These are phyloP conservation scores for Corymbia maculata DNA, from an alignment of 345 rosid species.

Conservation along the genomic window DNA sequence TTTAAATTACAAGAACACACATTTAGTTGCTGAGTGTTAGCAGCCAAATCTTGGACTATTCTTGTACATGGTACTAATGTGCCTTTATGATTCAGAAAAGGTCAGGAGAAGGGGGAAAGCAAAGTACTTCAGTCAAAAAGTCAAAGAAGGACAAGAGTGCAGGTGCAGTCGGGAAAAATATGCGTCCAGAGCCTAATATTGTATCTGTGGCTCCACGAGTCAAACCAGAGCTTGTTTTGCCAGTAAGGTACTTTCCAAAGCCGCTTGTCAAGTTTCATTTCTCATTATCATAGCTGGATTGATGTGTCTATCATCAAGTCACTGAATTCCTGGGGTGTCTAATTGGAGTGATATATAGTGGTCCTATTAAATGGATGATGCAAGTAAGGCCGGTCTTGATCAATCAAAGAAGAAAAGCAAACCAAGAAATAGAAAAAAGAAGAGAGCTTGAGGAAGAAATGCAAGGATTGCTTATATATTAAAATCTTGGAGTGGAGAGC, in stretches of 20 bases:
- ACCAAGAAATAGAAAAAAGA: background rate
- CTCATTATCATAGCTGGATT: background rate
- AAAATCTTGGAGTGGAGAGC: background rate
- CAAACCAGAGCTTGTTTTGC: slow-evolving; percentile 88
- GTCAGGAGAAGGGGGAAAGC: slow-evolving; percentile 68
- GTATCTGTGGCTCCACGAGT: slow-evolving; percentile 56
- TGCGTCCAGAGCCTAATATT: slow-evolving; percentile 49
- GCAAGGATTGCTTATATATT: background rate
- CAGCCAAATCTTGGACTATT: background rate
- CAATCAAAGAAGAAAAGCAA: background rate
- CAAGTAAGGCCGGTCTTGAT: background rate
- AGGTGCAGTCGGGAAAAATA: slow-evolving; percentile 54
- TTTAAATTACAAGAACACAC: background rate
- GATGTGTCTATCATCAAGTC: background rate
- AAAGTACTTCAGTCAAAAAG: slow-evolving; percentile 81
- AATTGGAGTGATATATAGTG: background rate
- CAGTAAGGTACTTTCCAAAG: slow-evolving; percentile 57
- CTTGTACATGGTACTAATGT: background rate
- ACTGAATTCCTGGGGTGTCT: background rate
- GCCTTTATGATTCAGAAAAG: slow-evolving; percentile 51
- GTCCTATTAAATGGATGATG: background rate
- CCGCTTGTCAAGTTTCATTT: background rate
- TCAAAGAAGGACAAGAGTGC: slow-evolving; percentile 77
- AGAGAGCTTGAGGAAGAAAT: background rate
- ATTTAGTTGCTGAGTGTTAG: background rate